Evolutionary conservation across 192 early-diverging fungal species (phyloP), one percentile per base, ranked within the genome.

Genomic region (Entrophospora sp.): DNA sequence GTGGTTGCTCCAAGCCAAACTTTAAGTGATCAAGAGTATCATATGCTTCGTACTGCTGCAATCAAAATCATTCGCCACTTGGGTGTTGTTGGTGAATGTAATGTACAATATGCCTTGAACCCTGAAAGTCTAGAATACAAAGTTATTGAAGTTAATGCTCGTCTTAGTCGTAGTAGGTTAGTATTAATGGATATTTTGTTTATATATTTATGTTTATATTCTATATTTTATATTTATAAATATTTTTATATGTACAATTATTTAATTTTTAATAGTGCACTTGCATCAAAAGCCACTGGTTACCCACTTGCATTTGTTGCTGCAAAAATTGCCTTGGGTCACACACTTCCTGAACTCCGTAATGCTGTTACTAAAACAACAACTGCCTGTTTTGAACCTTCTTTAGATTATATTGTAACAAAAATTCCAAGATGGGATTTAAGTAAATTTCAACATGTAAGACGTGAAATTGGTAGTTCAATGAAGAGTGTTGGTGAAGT

Each of bases 401-500:
- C 85, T 66, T 80, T 98, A 46, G 96, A 98, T 77, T 98, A 98
- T 68, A 70, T 87, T 24, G 87, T 91, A 52, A 84, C 85, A 68
- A 91, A 91, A 78, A 89, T 91, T 63, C 89, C 88, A 58, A 83
- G 87, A 67, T 92, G 90, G 91, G 96, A 98, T 77, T 77, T 98
- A 71, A 91, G 87, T 63, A 98, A 98, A 86, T 98, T 98, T 76
- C 85, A 88, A 69, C 87, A 89, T 63, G 96, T 98, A 53, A 86
- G 84, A 77, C 93, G 83, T 68, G 88, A 89, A 61, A 85, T 98
- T 64, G 83, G 83, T 28, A 94, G 91, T 3, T 85, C 92, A 3
- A 98, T 98, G 96, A 98, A 98, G 79, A 87, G 84, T 48, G 96
- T 98, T 20, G 94, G 96, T 48, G 96, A 98, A 75, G 96, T 98